A percentile compares a stretch with the other conserved stretches of the same genome.
These are phyloP conservation scores for Rhizopus stolonifer DNA, from an alignment of 371 early-diverging fungal species.

Conservation along the genomic window DNA sequence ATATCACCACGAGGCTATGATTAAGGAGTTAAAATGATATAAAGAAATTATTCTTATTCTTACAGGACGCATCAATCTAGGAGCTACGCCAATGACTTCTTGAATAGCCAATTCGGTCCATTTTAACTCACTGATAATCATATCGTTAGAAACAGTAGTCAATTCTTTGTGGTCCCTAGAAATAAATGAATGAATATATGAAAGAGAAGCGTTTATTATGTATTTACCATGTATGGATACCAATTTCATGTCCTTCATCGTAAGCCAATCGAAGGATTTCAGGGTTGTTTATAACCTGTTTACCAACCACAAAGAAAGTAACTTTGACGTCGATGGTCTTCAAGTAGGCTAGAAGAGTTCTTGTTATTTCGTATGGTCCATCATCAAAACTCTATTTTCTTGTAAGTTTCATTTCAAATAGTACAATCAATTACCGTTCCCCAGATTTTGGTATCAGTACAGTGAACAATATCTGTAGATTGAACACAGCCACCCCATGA, in stretches of 20 bases:
- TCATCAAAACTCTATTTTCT: conserved; percentile 37
- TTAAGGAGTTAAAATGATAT: neutral
- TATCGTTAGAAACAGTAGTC: conserved; percentile 57
- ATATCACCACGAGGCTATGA: conserved; percentile 50
- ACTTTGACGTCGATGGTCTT: conserved; percentile 35
- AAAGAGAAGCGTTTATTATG: neutral
- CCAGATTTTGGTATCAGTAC: conserved; percentile 46
- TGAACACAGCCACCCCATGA: conserved; percentile 51
- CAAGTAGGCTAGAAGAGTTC: conserved; percentile 34
- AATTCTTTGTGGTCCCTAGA: conserved; percentile 58
- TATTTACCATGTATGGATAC: conserved; percentile 53
- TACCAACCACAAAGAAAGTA: conserved; percentile 57
- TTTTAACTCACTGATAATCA: conserved; percentile 61
- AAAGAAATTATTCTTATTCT: neutral
- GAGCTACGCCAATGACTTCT: conserved; percentile 58
- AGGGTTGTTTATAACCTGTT: conserved; percentile 46
- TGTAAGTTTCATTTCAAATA: neutral
- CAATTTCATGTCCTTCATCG: conserved; percentile 54
- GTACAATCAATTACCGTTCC: conserved; percentile 22
- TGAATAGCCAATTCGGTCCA: conserved; percentile 59
- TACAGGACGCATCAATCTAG: conserved; percentile 63
- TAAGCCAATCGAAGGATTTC: conserved; percentile 39
- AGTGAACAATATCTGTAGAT: conserved; percentile 50
- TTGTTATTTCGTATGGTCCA: conserved; percentile 37
- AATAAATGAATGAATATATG: neutral